Conservation (phyloP, 495 filamentous ascomycete genomes). For the Neurospora sp. region DNA sequence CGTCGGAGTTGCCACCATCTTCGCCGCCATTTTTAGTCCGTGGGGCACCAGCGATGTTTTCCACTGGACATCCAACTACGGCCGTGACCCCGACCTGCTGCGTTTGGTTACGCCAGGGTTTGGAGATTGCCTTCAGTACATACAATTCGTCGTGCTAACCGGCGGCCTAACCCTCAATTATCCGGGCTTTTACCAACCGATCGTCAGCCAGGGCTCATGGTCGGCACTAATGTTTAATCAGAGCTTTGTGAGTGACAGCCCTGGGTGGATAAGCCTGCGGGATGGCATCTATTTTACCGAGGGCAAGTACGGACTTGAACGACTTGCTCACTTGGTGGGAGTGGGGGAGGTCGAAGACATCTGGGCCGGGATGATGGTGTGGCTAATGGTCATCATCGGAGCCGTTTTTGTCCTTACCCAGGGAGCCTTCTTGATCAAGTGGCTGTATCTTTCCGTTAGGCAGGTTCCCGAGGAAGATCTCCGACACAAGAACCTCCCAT, state of each 20-base stretch:
- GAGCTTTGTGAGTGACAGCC: conserved; percentile 64
- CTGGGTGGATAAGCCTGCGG: conserved; percentile 50
- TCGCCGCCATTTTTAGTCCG: conserved; percentile 80
- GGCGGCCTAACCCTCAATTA: conserved; percentile 80
- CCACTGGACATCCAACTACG: conserved; percentile 92
- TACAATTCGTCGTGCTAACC: conserved; percentile 85
- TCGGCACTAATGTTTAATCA: conserved; percentile 86
- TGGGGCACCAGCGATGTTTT: conserved; percentile 89
- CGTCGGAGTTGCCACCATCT: conserved; percentile 69
- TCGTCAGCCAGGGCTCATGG: conserved; percentile 79
- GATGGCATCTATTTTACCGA: conserved; percentile 77
- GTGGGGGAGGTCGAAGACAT: conserved; percentile 68
- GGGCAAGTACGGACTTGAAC: conserved; percentile 67
- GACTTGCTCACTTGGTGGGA: conserved; percentile 73
- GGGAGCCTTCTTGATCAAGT: conserved; percentile 62
- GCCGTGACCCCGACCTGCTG: conserved; percentile 83
- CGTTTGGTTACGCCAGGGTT: conserved; percentile 93
- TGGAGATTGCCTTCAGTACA: conserved; percentile 93
- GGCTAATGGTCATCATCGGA: conserved; percentile 65
- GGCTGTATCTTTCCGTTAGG: conserved; percentile 58
- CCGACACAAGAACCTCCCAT: conserved; percentile 85
- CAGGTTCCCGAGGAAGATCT: conserved; percentile 76
- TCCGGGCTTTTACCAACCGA: conserved; percentile 89
- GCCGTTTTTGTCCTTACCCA: conserved; percentile 63
- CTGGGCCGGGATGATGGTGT: conserved; percentile 87